Conservation (phyloP, 1,284 basidiomycete genomes). For the Ganoderma sinense region DNA sequence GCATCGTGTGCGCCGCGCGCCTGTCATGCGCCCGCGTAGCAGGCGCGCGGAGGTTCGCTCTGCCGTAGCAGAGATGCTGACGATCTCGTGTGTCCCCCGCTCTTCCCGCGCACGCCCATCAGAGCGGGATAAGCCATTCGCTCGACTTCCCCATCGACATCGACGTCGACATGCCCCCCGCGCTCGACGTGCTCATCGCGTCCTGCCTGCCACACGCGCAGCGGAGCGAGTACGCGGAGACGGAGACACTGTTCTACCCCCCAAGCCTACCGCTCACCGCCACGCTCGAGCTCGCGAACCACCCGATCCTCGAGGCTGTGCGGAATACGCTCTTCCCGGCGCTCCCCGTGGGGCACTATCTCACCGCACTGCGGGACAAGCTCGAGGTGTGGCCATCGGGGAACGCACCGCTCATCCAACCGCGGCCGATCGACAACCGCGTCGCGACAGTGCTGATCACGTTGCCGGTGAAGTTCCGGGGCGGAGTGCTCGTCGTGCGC, state of each 20-base stretch:
- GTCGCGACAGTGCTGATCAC: constrained; percentile 77
- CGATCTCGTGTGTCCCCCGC: background rate
- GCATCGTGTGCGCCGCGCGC: constrained; percentile 3
- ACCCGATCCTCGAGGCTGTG: constrained; percentile 80
- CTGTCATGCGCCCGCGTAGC: background rate
- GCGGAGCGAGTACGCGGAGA: constrained; percentile 52
- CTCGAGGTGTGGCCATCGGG: constrained; percentile 73
- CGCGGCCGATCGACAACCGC: constrained; percentile 66
- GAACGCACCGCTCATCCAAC: constrained; percentile 62
- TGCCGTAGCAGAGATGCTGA: constrained; percentile 10
- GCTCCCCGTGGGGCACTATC: constrained; percentile 71
- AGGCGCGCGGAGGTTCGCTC: background rate
- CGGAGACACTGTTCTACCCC: constrained; percentile 78
- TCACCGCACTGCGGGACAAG: constrained; percentile 71
- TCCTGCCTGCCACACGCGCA: constrained; percentile 73
- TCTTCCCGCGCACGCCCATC: constrained; percentile 7
- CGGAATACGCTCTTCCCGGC: constrained; percentile 73
- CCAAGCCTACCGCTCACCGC: constrained; percentile 73
- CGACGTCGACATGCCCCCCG: constrained; percentile 75
- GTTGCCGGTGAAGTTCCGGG: constrained; percentile 75
- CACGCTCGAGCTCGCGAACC: constrained; percentile 79
- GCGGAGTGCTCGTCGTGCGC: constrained; percentile 68
- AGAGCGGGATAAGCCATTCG: constrained; percentile 82
- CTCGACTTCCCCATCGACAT: constrained; percentile 84
- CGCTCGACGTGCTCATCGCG: constrained; percentile 80